These are phyloP conservation scores for Populus euphratica DNA, from an alignment of 345 rosid species.

Conservation along the genomic window DNA sequence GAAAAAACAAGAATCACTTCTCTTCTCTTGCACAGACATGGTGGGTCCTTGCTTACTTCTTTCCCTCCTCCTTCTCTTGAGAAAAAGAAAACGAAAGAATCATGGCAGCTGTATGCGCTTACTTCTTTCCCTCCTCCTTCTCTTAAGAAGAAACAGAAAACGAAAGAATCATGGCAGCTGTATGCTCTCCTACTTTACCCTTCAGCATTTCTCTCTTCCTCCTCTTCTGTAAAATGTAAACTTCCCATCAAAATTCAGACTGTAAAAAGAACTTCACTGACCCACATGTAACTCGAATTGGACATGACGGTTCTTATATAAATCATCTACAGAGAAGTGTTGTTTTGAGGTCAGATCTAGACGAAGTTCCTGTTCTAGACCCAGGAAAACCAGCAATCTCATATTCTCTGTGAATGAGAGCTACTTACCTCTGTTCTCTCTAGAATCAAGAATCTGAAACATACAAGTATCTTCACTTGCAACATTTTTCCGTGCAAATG, in stretches of 20 bases:
- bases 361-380: slow-evolving; percentile 40
- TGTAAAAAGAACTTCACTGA: not conserved
- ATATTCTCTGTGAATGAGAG: too few species aligned
- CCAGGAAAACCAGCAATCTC: not conserved
- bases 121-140: too few species aligned
- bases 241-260: not conserved
- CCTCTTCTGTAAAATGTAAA: not conserved
- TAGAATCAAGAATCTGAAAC: not conserved
- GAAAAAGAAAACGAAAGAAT: not conserved
- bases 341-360: slow-evolving; percentile 36
- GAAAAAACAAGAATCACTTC: too few species aligned
- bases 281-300: not conserved
- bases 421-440: not conserved
- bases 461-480: not conserved
- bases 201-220: not conserved
- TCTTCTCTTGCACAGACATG: too few species aligned
- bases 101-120: slow-evolving; percentile 3
- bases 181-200: not conserved
- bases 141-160: too few species aligned
- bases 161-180: not conserved
- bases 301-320: slow-evolving; percentile 1
- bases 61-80: too few species aligned
- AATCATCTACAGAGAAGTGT: slow-evolving; percentile 15
- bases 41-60: too few species aligned
- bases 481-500: not conserved